Percentiles rank a stretch among this genome's conserved stretches.
phyloP scores from a whole-genome alignment of 257 asterid genomes.

The Verbascum thapsus region DNA sequence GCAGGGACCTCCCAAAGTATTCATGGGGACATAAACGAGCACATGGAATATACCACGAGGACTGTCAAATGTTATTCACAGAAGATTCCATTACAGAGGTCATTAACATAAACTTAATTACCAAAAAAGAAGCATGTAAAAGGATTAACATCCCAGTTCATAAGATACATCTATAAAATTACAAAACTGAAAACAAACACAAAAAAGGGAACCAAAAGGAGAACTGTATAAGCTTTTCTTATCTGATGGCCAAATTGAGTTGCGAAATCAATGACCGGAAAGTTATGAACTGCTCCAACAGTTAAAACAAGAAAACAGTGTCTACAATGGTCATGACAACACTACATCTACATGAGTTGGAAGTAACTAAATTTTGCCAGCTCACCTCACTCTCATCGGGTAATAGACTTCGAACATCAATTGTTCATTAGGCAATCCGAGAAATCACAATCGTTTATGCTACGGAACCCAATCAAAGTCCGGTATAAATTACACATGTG shows the following conservation, averaged over 20 bases:
- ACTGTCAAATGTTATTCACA: not conserved
- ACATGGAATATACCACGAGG: not conserved
- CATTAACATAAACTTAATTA: constrained; percentile 1
- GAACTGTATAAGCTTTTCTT: constrained; percentile 6
- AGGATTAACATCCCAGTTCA: constrained; percentile 7
- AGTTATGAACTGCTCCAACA: constrained; percentile 9
- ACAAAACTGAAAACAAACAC: constrained; percentile 1
- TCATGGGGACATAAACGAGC: constrained; percentile 21
- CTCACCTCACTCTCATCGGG: too few species aligned
- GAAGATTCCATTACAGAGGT: not conserved
- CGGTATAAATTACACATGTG: too few species aligned
- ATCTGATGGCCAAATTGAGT: constrained; percentile 19
- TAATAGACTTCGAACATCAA: too few species aligned
- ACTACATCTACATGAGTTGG: constrained; percentile 13
- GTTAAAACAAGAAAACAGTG: constrained; percentile 12
- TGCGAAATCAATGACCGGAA: constrained; percentile 10
- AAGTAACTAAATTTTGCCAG: constrained; percentile 13
- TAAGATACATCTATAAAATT: not conserved
- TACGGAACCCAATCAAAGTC: too few species aligned
- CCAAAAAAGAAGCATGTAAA: constrained; percentile 11
- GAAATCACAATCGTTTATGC: too few species aligned
- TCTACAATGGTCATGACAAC: constrained; percentile 23
- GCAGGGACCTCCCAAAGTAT: too few species aligned
- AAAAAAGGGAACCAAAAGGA: constrained; percentile 5
- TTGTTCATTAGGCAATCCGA: too few species aligned